A percentile compares a stretch with the other conserved stretches of the same genome.
phyloP scores from a whole-genome alignment of 768 basidiomycete genomes.

The Boletus pseudopeckii region DNA sequence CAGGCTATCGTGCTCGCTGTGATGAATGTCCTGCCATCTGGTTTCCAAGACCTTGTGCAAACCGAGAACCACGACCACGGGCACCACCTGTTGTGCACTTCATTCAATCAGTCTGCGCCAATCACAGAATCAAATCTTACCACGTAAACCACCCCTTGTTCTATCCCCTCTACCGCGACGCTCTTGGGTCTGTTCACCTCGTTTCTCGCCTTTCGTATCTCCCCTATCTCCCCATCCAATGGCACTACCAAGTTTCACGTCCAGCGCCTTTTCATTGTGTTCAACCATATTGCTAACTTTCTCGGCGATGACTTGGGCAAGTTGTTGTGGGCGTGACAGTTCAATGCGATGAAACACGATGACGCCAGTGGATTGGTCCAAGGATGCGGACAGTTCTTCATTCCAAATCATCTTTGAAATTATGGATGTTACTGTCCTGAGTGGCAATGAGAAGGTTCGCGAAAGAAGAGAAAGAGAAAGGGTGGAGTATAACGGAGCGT shows the following conservation, averaged over 20 bases:
- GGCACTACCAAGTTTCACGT: slow-evolving; percentile 73
- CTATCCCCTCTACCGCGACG: slow-evolving; percentile 70
- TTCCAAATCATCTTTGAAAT: slow-evolving; percentile 99
- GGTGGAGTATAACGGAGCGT: slow-evolving; percentile 84
- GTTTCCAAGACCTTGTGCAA: slow-evolving; percentile 79
- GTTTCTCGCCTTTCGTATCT: slow-evolving; percentile 64
- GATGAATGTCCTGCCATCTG: slow-evolving; percentile 53
- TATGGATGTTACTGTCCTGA: slow-evolving; percentile 72
- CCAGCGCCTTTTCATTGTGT: slow-evolving; percentile 87
- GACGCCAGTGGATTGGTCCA: slow-evolving; percentile 88
- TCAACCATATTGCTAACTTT: slow-evolving; percentile 84
- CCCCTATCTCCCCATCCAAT: slow-evolving; percentile 53
- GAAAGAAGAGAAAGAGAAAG: slow-evolving; percentile 86
- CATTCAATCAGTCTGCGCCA: neutral
- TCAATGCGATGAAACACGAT: slow-evolving; percentile 94
- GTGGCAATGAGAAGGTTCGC: slow-evolving; percentile 79
- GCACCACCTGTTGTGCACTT: slow-evolving; percentile 45
- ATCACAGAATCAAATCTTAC: slow-evolving; percentile 34
- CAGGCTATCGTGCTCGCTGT: slow-evolving; percentile 20
- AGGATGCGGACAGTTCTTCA: slow-evolving; percentile 88
- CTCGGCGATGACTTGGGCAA: slow-evolving; percentile 87
- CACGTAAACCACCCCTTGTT: slow-evolving; percentile 52
- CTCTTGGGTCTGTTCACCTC: slow-evolving; percentile 76
- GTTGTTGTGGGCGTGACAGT: slow-evolving; percentile 80
- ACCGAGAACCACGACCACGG: slow-evolving; percentile 74